phyloP scores from a whole-genome alignment of 1,284 basidiomycete species.

The Phenoliferia sp. region DNA sequence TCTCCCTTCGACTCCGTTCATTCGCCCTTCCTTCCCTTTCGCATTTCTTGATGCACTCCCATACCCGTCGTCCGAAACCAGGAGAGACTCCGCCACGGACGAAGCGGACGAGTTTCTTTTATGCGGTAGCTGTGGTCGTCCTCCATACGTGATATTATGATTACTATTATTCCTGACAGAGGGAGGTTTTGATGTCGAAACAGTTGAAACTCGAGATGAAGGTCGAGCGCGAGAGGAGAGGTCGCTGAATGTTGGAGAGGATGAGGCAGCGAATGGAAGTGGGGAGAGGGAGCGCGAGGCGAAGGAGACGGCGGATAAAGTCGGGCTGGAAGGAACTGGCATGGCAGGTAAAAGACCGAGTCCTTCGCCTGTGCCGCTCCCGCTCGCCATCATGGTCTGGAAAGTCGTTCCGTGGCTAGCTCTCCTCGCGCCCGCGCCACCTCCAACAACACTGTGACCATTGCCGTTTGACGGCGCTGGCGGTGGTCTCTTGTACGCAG shows the following conservation, averaged over 20 bases:
- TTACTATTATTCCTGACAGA: too few species aligned
- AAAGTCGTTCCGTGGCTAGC: background rate
- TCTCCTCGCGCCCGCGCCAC: background rate
- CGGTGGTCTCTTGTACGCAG: background rate
- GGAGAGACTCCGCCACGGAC: background rate
- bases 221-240: background rate
- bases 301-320: background rate
- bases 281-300: background rate
- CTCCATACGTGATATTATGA: too few species aligned
- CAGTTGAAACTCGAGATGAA: background rate
- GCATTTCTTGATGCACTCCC: background rate
- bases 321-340: background rate
- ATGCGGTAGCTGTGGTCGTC: background rate
- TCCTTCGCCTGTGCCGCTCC: background rate
- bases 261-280: background rate
- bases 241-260: background rate
- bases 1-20: too few species aligned
- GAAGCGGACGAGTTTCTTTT: background rate
- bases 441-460: too few species aligned
- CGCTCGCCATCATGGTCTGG: background rate
- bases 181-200: background rate
- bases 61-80: background rate
- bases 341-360: background rate
- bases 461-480: background rate
- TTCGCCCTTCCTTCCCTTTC: background rate